Base-by-base conservation (phyloP, 2,329 filamentous ascomycete species). In the Neonectria neomacrospora region DNA sequence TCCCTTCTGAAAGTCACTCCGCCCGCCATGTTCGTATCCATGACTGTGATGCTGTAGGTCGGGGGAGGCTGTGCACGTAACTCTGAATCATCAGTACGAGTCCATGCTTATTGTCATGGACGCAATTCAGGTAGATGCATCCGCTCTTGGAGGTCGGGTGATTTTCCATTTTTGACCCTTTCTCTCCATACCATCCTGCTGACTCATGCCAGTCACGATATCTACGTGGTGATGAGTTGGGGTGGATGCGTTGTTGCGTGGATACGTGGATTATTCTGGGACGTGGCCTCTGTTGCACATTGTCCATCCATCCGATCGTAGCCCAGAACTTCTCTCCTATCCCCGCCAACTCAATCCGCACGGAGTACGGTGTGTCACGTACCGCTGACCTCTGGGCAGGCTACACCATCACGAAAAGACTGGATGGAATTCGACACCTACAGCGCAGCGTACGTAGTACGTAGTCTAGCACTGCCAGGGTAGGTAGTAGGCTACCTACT, bases 1-100 rank as follows among this genome's bases (percentile, higher is more conserved):
- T 39, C 52, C 28, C 22, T 20, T 47, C 28, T 39, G 42, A 20
- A n/a, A 26, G 39, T 58, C 47, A 41, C 58, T 34, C 50, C 42
- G 54, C 30, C 50, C 42, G 54, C 30, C 28, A 30, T n/a, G 58
- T 53, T 63, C 60, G 60, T 63, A 63, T 63, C 55, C 42, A 58
- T 63, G 55, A 41, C 50, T 18, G 50, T 39, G 45, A 58, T 50
- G 41, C 42, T 37, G 42, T 37, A 32, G 20, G 20, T 48, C 14
- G 42, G 41, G 53, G 18, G 59, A 54, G 58, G 59, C 53, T 56
- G 45, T 61, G 53, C 47, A 23, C 26, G 39, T 10, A 32, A 18
- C 39, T 61, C 52, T 37, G 53, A 54, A 41, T 48, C 28, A 37
- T 37, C 20, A 48, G 34, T 7, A 16, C 30, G 8, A 20, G n/a